These are phyloP conservation scores for Podosphaera fusca DNA, from an alignment of 2,329 filamentous ascomycete species.

Conservation along the genomic window DNA sequence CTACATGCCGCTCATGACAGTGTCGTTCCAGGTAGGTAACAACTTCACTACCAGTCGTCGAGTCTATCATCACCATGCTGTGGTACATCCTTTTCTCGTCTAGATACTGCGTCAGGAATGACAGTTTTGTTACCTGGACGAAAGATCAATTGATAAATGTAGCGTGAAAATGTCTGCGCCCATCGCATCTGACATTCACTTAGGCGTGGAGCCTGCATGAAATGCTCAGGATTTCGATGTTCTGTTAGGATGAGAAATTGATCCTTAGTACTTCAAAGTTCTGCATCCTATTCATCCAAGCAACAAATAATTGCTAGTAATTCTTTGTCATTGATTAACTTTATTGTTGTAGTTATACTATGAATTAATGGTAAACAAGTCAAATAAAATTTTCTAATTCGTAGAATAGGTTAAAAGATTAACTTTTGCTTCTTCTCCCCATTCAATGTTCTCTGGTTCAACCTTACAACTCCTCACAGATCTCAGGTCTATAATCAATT, in stretches of 20 bases:
- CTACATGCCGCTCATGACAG: too few relatives aligned
- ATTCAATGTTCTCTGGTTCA: too few relatives aligned
- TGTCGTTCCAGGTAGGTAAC: not conserved
- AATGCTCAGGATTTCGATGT: not conserved
- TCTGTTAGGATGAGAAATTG: not conserved
- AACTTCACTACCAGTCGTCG: not conserved
- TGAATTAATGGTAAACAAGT: too few relatives aligned
- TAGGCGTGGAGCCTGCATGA: not conserved
- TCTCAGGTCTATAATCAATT: too few relatives aligned
- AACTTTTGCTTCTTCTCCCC: too few relatives aligned
- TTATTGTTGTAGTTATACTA: too few relatives aligned
- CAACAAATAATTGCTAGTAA: not conserved
- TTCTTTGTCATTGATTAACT: not conserved
- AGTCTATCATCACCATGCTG: not conserved
- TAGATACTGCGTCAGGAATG: not conserved
- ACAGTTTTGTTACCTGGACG: not conserved
- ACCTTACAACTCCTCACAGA: too few relatives aligned
- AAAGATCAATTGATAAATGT: not conserved
- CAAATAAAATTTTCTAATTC: too few relatives aligned
- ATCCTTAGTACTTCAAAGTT: not conserved
- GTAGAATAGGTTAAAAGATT: too few relatives aligned
- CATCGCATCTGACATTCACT: not conserved
- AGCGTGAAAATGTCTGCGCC: not conserved
- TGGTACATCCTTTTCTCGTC: not conserved
- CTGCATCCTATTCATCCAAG: not conserved